These are phyloP conservation scores for Vigna hirtella DNA, from an alignment of 306 rosid genomes.

Conservation along the genomic window DNA sequence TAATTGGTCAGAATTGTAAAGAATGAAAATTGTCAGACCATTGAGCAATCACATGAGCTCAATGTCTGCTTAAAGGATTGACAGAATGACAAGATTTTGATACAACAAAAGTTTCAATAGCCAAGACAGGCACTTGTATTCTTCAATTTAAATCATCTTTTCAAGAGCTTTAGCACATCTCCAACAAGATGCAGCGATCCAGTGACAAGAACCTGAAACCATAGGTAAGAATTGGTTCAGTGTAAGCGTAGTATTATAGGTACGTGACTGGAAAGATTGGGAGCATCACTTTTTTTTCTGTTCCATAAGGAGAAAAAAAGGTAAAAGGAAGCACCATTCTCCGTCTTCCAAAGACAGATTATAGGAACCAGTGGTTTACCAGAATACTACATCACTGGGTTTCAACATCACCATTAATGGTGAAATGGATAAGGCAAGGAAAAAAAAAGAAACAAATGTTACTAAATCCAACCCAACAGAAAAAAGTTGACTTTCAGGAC, in stretches of 20 bases:
- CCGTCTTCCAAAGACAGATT: neutral
- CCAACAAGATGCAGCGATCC: conserved; percentile 79
- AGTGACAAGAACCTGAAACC: conserved; percentile 78
- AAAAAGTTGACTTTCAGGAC: conserved; percentile 12
- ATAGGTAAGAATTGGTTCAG: conserved; percentile 20
- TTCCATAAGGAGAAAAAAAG: conserved; percentile 3
- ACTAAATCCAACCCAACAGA: neutral
- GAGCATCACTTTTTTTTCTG: neutral
- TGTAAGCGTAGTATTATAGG: neutral
- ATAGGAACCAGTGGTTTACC: neutral
- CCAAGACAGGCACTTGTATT: neutral
- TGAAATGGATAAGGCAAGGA: neutral
- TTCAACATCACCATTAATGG: conserved; percentile 1
- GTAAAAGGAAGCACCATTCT: conserved; percentile 2
- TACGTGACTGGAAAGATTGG: neutral
- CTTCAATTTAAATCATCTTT: conserved; percentile 47
- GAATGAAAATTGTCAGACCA: neutral
- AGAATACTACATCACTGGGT: neutral
- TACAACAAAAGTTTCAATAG: conserved; percentile 33
- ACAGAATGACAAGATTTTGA: conserved; percentile 15
- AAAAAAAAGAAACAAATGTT: neutral
- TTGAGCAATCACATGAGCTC: conserved; percentile 10
- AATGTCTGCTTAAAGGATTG: neutral
- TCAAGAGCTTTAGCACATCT: conserved; percentile 51
- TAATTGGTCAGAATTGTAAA: neutral